Conservation (phyloP, 169 alveolate species). For the Plasmodium berghei region DNA sequence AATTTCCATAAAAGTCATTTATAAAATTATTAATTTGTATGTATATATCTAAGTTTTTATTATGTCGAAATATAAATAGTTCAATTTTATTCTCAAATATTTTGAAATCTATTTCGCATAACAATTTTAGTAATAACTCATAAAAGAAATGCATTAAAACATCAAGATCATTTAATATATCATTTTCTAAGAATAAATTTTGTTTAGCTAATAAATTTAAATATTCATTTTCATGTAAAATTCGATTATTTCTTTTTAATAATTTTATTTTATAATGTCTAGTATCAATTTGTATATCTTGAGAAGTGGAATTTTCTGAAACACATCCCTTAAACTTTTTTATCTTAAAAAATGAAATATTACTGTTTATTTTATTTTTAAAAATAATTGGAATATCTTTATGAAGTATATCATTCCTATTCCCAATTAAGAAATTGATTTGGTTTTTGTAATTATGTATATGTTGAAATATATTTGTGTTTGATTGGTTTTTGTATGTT, state of each 20-base stretch:
- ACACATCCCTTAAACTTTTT: no score
- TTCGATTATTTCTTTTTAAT: no score
- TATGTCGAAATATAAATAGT: slow-evolving; percentile 12
- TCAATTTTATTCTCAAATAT: slow-evolving; percentile 23
- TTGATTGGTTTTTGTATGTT: not conserved
- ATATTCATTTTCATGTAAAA: no score
- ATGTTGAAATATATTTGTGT: not conserved
- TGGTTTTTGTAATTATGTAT: not conserved
- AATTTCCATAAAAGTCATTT: slow-evolving; percentile 41
- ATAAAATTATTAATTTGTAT: slow-evolving; percentile 21
- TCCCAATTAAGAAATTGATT: not conserved
- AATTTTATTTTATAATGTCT: no score
- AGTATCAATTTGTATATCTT: no score
- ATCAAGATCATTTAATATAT: slow-evolving; percentile 7
- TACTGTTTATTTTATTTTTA: no score
- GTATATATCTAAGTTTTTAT: slow-evolving; percentile 30
- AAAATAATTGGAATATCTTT: no score
- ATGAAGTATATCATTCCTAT: not conserved
- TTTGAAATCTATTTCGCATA: slow-evolving; percentile 56
- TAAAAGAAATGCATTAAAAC: slow-evolving; percentile 39
- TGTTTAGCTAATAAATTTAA: no score
- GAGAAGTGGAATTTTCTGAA: no score
- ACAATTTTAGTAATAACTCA: slow-evolving; percentile 34
- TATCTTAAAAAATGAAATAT: no score
- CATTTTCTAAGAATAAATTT: not conserved